These are phyloP conservation scores for Pulveroboletus sp. DNA, from an alignment of 768 basidiomycete genomes.

Conservation along the genomic window DNA sequence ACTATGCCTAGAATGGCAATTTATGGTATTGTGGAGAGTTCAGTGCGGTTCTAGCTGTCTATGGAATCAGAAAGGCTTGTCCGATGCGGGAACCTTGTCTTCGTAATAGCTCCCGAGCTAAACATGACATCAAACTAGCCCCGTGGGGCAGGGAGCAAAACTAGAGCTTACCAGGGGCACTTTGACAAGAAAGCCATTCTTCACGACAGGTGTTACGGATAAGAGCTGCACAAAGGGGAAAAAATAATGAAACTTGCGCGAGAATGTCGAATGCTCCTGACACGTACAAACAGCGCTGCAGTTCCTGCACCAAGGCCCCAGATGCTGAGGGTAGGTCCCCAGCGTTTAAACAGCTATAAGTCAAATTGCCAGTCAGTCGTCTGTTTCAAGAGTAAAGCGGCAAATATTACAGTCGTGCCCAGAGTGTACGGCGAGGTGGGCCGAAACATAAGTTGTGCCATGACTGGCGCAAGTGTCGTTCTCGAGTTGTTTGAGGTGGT, in stretches of 20 bases:
- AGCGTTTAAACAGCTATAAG: constrained; percentile 47
- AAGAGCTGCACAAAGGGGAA: constrained; percentile 48
- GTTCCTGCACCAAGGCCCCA: constrained; percentile 73
- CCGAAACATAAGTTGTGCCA: constrained; percentile 44
- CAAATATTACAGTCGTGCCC: constrained; percentile 36
- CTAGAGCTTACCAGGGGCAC: constrained; percentile 62
- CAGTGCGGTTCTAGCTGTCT: constrained; percentile 14
- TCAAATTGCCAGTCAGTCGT: background rate
- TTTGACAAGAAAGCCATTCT: constrained; percentile 67
- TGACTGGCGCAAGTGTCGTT: constrained; percentile 18
- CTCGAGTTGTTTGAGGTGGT: background rate
- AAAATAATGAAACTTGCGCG: background rate
- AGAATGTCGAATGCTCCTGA: background rate
- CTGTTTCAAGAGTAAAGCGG: background rate
- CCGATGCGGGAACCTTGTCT: constrained; percentile 75
- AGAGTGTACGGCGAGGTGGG: constrained; percentile 37
- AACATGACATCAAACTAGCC: background rate
- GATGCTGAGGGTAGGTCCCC: constrained; percentile 56
- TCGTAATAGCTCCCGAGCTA: constrained; percentile 71
- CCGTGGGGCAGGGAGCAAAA: background rate
- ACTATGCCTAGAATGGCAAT: constrained; percentile 2
- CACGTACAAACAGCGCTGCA: constrained; percentile 59
- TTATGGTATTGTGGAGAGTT: constrained; percentile 11
- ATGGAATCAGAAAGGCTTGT: constrained; percentile 71
- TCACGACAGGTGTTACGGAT: constrained; percentile 83